Conservation (phyloP, 176 grass and related monocot species). For the Cocos nucifera region DNA sequence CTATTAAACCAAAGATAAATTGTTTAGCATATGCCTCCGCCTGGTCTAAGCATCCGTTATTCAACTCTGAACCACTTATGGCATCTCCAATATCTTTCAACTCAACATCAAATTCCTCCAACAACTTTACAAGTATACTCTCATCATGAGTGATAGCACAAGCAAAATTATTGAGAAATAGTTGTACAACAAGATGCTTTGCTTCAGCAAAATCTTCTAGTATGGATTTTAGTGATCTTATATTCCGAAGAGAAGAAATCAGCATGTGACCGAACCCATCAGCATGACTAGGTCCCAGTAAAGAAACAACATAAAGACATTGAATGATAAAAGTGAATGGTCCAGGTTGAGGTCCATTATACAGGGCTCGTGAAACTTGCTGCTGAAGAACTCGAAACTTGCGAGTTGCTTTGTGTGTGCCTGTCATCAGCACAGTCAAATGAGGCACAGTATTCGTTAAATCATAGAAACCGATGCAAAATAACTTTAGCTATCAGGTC, state of each 20-base stretch:
- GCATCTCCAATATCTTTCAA: slow-evolving; percentile 63
- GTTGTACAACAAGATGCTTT: slow-evolving; percentile 45
- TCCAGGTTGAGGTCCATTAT: slow-evolving; percentile 69
- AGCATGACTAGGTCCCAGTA: slow-evolving; percentile 54
- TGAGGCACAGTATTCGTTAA: too few species aligned
- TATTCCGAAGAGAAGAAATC: slow-evolving; percentile 61
- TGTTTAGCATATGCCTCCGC: slow-evolving; percentile 39
- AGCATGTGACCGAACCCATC: slow-evolving; percentile 94
- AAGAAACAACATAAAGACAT: slow-evolving; percentile 75
- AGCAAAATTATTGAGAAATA: slow-evolving; percentile 60
- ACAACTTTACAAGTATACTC: slow-evolving; percentile 73
- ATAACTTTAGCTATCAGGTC: too few species aligned
- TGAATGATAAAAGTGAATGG: slow-evolving; percentile 90
- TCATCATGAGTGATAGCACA: slow-evolving; percentile 59
- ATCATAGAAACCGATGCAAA: too few species aligned
- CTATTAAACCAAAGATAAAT: slow-evolving; percentile 34
- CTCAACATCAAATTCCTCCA: slow-evolving; percentile 74
- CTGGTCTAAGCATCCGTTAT: slow-evolving; percentile 31
- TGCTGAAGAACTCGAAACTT: slow-evolving; percentile 79
- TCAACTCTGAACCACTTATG: slow-evolving; percentile 42
- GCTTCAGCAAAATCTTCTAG: slow-evolving; percentile 64
- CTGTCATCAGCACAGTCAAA: slow-evolving; percentile 16
- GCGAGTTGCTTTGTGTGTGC: slow-evolving; percentile 68
- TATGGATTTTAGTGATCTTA: slow-evolving; percentile 40
- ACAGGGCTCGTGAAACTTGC: slow-evolving; percentile 49